Evolutionary conservation across 177 flowering plant species (phyloP).

Genomic region (Vitis hybrid): DNA sequence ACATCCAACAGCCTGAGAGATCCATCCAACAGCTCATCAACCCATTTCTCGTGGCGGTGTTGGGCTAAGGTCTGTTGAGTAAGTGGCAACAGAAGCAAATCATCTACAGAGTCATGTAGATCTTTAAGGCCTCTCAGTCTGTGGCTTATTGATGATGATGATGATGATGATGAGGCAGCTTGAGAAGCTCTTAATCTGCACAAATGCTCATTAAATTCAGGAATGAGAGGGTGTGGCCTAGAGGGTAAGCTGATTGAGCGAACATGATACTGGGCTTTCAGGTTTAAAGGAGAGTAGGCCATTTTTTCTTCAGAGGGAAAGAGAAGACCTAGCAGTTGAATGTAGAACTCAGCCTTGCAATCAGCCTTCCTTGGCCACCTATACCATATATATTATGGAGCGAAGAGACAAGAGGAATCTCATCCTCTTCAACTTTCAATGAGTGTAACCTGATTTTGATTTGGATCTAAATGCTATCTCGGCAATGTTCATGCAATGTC

Average conservation of each 20-base stretch:
- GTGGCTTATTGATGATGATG: constrained; percentile 16
- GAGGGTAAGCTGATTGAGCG: constrained; percentile 39
- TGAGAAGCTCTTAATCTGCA: constrained; percentile 1
- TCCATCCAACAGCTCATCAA: constrained; percentile 21
- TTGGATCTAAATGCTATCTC: constrained; percentile 3
- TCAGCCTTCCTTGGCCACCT: background rate
- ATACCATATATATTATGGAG: background rate
- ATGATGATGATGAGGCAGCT: too few species aligned
- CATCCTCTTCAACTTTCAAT: constrained; percentile 1
- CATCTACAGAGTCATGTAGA: too few species aligned
- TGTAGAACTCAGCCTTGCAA: background rate
- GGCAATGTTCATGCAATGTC: constrained; percentile 12
- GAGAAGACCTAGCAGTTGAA: background rate
- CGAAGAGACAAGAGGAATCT: constrained; percentile 15
- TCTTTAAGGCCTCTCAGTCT: too few species aligned
- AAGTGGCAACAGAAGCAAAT: too few species aligned
- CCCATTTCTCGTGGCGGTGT: constrained; percentile 1
- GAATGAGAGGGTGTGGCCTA: constrained; percentile 21
- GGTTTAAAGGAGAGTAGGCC: constrained; percentile 9
- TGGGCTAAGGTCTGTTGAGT: constrained; percentile 8
- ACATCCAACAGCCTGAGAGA: constrained; percentile 30
- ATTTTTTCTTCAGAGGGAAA: background rate
- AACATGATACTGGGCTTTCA: constrained; percentile 18
- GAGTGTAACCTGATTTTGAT: constrained; percentile 6
- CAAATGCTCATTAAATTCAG: constrained; percentile 20